A percentile compares a stretch with the other conserved stretches of the same genome.
Conservation (phyloP, 139 green algal species). For the Chlorella sp. region DNA sequence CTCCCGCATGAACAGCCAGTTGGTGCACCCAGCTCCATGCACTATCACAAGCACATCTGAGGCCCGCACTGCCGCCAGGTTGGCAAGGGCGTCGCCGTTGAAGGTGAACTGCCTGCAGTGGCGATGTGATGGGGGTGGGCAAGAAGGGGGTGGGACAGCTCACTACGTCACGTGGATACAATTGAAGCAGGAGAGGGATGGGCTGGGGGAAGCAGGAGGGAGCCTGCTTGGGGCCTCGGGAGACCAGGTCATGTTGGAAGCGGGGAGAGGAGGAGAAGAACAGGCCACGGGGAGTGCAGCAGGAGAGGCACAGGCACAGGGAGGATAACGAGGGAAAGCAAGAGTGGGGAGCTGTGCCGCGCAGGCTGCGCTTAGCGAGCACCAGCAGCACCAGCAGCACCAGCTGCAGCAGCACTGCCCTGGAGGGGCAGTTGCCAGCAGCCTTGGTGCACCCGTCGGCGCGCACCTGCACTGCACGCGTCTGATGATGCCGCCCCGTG, state of each 20-base stretch:
- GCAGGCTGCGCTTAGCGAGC: not conserved
- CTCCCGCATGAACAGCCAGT: conserved; percentile 8
- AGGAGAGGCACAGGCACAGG: no score
- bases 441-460: not conserved
- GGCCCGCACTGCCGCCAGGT: not conserved
- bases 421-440: not conserved
- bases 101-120: not conserved
- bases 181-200: not conserved
- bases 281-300: no score
- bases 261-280: no score
- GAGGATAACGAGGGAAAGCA: no score
- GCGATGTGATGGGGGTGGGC: not conserved
- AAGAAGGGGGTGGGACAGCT: no score
- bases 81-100: not conserved
- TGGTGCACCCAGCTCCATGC: conserved; percentile 4
- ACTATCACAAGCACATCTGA: not conserved
- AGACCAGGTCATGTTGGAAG: no score
- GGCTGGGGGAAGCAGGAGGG: not conserved
- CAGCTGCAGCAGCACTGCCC: not conserved
- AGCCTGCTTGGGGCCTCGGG: no score
- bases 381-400: not conserved
- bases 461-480: conserved; percentile 8
- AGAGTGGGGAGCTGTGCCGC: not conserved
- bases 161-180: not conserved
- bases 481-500: not conserved